A percentile compares a stretch with the other conserved stretches of the same genome.
Evolutionary conservation across 768 basidiomycete genomes (phyloP).

Genomic region (Imleria badia): DNA sequence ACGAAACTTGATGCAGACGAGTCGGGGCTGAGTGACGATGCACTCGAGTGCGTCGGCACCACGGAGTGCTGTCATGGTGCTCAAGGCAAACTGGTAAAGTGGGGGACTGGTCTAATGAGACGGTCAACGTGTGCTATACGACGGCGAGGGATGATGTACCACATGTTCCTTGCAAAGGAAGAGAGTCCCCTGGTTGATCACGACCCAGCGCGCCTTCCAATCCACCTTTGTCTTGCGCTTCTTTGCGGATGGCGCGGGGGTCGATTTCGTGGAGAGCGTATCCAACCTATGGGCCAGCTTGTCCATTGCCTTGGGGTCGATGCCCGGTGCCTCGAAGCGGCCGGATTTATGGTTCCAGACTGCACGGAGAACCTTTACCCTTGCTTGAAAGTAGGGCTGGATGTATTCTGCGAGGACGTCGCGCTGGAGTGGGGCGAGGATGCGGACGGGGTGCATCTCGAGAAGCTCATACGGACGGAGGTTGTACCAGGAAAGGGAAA

Average conservation of each 20-base stretch:
- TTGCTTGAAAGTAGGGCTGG: slow-evolving; percentile 59
- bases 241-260: slow-evolving; percentile 17
- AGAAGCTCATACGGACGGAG: slow-evolving; percentile 64
- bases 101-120: slow-evolving; percentile 39
- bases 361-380: slow-evolving; percentile 50
- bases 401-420: slow-evolving; percentile 43
- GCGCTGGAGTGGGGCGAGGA: slow-evolving; percentile 45
- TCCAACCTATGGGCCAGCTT: slow-evolving; percentile 10
- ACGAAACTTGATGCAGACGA: slow-evolving; percentile 44
- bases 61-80: slow-evolving; percentile 41
- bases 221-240: slow-evolving; percentile 43
- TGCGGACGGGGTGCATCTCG: slow-evolving; percentile 56
- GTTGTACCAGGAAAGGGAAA: slow-evolving; percentile 54
- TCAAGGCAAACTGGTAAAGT: slow-evolving; percentile 40
- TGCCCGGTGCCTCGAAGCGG: slow-evolving; percentile 26
- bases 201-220: slow-evolving; percentile 63
- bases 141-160: slow-evolving; percentile 37
- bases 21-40: slow-evolving; percentile 24
- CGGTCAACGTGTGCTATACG: background rate
- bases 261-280: slow-evolving; percentile 7
- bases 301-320: slow-evolving; percentile 17
- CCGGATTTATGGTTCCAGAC: slow-evolving; percentile 33
- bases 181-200: slow-evolving; percentile 59
- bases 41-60: slow-evolving; percentile 44
- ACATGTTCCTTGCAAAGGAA: slow-evolving; percentile 51